phyloP scores from a whole-genome alignment of 2,329 filamentous ascomycete genomes.

The Aspergillus melleus region DNA sequence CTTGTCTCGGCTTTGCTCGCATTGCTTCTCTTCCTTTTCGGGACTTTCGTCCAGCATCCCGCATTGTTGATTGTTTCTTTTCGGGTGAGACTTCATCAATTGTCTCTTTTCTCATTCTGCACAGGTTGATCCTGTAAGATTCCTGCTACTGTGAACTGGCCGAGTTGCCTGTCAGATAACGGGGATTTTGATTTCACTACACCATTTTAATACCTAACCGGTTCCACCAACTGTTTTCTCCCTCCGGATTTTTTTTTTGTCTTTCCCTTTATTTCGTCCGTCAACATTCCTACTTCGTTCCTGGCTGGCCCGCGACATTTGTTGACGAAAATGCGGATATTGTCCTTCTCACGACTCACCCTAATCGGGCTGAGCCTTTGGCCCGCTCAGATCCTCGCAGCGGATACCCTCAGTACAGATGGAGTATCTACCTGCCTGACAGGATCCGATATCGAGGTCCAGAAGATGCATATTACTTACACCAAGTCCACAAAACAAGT shows the following conservation, averaged over 20 bases:
- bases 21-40: not conserved
- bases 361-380: slow-evolving; percentile 29
- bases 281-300: not conserved
- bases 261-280: not conserved
- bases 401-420: slow-evolving; percentile 73
- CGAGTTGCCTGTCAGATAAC: slow-evolving; percentile 6
- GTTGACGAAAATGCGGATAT: slow-evolving; percentile 26
- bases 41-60: not conserved
- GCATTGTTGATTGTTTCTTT: not conserved
- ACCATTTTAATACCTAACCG: not conserved
- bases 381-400: slow-evolving; percentile 54
- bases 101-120: slow-evolving; percentile 13
- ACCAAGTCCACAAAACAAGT: slow-evolving; percentile 72
- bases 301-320: not conserved
- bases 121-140: slow-evolving; percentile 32
- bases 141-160: slow-evolving; percentile 8
- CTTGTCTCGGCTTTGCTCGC: not conserved
- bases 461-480: slow-evolving; percentile 75
- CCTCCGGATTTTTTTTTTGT: not conserved
- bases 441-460: slow-evolving; percentile 63
- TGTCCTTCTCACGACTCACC: slow-evolving; percentile 19
- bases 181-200: not conserved
- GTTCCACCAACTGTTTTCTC: not conserved
- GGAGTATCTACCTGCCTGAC: slow-evolving; percentile 73
- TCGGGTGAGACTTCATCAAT: not conserved